A percentile compares a stretch with the other conserved stretches of the same genome.
Evolutionary conservation across 2,329 filamentous ascomycete species (phyloP).

Genomic region (Pezicula neosporulosa): DNA sequence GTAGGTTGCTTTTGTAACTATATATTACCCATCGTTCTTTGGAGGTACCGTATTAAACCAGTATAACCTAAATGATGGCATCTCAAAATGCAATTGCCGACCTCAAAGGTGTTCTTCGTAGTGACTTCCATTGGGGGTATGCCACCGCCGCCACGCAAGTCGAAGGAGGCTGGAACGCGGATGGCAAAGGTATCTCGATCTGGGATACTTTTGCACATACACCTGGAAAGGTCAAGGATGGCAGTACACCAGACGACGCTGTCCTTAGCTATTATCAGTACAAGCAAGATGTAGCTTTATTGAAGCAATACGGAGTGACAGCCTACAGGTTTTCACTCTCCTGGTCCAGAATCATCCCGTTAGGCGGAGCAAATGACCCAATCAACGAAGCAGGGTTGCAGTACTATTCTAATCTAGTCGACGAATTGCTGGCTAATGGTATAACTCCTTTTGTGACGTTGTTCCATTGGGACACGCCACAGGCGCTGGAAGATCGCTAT

Average conservation of each 20-base stretch:
- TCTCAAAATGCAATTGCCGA: conserved; percentile 22
- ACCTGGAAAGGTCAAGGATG: conserved; percentile 77
- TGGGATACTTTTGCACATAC: conserved; percentile 82
- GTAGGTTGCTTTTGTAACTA: too few relatives aligned
- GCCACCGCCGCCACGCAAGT: conserved; percentile 82
- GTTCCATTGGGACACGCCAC: conserved; percentile 83
- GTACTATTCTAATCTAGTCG: conserved; percentile 73
- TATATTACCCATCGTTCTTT: too few relatives aligned
- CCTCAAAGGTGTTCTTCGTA: conserved; percentile 50
- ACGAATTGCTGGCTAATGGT: conserved; percentile 70
- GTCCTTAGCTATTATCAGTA: conserved; percentile 84
- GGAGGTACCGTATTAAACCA: not conserved
- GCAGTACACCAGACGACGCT: conserved; percentile 67
- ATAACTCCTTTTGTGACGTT: conserved; percentile 80
- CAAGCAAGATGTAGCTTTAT: conserved; percentile 68
- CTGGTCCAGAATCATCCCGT: conserved; percentile 78
- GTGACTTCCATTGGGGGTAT: conserved; percentile 74
- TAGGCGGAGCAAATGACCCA: conserved; percentile 75
- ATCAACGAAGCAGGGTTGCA: conserved; percentile 74
- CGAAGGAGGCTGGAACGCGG: conserved; percentile 68
- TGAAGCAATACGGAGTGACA: conserved; percentile 68
- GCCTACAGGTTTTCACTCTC: conserved; percentile 81
- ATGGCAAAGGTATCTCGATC: conserved; percentile 76
- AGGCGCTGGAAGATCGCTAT: conserved; percentile 76
- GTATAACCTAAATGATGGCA: conserved; percentile 7